phyloP scores from a whole-genome alignment of 768 basidiomycete genomes.

The Collybia sordida region DNA sequence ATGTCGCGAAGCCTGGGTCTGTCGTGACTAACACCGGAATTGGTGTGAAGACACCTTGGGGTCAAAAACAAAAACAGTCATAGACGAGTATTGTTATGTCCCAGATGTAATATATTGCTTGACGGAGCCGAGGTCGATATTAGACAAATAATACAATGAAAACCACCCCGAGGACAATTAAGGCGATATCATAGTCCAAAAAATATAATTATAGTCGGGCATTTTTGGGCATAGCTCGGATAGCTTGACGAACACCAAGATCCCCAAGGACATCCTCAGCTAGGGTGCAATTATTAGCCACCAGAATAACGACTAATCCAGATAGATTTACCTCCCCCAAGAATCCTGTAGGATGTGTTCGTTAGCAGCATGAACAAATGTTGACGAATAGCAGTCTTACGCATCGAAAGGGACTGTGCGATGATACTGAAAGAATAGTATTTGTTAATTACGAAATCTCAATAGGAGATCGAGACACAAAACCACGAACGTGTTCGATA shows the following conservation, averaged over 20 bases:
- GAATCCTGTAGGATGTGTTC: conserved; percentile 33
- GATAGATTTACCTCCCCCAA: conserved; percentile 57
- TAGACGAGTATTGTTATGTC: conserved; percentile 3
- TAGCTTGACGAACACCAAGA: conserved; percentile 79
- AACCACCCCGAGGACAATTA: too few species aligned
- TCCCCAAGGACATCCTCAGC: conserved; percentile 83
- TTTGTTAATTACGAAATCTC: conserved; percentile 16
- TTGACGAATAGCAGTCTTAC: conserved; percentile 23
- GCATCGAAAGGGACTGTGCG: conserved; percentile 68
- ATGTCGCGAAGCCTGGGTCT: conserved; percentile 30
- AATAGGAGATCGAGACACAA: neutral
- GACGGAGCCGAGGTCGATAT: too few species aligned
- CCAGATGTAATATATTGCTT: neutral
- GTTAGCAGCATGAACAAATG: neutral
- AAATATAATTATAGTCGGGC: conserved; percentile 46
- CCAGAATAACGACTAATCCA: neutral
- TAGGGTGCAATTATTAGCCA: conserved; percentile 16
- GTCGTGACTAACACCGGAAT: conserved; percentile 38
- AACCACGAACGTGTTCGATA: conserved; percentile 59
- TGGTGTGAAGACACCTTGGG: conserved; percentile 19
- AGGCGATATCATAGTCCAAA: too few species aligned
- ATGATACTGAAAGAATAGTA: conserved; percentile 44
- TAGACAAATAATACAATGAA: too few species aligned
- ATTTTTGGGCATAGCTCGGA: conserved; percentile 74
- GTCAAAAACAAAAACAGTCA: conserved; percentile 19